Conservation (phyloP, 805 yeast genomes). For the Hanseniaspora clermontiae region DNA sequence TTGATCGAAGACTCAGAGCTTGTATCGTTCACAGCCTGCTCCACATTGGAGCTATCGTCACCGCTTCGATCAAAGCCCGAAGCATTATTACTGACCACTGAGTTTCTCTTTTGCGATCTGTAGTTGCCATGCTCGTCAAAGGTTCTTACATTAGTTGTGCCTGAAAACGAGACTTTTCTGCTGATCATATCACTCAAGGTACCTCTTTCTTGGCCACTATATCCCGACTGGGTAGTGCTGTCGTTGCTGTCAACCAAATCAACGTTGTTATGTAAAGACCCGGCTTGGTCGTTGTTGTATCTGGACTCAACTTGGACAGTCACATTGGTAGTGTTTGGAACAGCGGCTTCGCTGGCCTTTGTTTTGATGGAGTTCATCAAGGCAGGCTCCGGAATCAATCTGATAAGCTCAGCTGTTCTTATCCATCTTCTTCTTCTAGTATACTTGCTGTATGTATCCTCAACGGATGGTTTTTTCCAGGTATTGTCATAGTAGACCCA, state of each 20-base stretch:
- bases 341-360: not conserved
- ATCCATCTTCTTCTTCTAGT: constrained; percentile 95
- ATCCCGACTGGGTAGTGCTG: not conserved
- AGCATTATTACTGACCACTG: not conserved
- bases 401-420: constrained; percentile 76
- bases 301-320: constrained; percentile 2
- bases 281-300: not conserved
- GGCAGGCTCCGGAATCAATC: constrained; percentile 14
- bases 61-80: constrained; percentile 14
- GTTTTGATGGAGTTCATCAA: not conserved
- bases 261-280: not conserved
- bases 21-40: not conserved
- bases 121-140: constrained; percentile 3
- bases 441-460: constrained; percentile 76
- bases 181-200: constrained; percentile 9
- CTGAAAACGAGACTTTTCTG: constrained; percentile 27
- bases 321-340: constrained; percentile 5
- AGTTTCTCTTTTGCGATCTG: constrained; percentile 3
- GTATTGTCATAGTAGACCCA: constrained; percentile 82
- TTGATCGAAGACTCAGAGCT: not conserved
- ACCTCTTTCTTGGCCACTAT: not conserved
- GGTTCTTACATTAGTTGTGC: constrained; percentile 20
- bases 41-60: not conserved
- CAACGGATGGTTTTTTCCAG: constrained; percentile 84
- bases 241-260: not conserved